Conservation (phyloP, 345 rosid species). For the Brassica incana region DNA sequence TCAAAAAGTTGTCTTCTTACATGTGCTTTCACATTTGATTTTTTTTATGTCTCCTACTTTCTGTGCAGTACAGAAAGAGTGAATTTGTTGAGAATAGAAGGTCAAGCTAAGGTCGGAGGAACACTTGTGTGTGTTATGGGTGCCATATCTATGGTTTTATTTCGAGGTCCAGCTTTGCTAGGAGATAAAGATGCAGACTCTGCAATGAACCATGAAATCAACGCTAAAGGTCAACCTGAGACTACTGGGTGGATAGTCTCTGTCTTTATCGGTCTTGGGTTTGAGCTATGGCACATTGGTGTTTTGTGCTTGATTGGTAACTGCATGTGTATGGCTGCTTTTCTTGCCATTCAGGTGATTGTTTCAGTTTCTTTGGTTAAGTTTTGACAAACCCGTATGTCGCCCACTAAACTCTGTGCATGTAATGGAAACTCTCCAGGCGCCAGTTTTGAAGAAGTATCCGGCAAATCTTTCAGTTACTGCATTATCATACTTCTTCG, state of each 20-base stretch:
- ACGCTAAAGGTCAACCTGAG: slow-evolving; percentile 81
- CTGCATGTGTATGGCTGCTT: slow-evolving; percentile 97
- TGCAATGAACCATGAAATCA: slow-evolving; percentile 54
- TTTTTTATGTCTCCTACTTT: slow-evolving; percentile 5
- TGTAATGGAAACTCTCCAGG: slow-evolving; percentile 50
- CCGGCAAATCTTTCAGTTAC: slow-evolving; percentile 85
- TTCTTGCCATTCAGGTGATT: slow-evolving; percentile 85
- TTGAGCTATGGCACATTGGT: slow-evolving; percentile 84
- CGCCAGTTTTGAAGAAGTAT: slow-evolving; percentile 73
- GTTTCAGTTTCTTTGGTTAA: slow-evolving; percentile 12
- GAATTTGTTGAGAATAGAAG: slow-evolving; percentile 74
- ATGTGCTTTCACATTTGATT: background rate
- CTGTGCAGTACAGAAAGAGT: slow-evolving; percentile 95
- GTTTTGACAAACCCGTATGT: background rate
- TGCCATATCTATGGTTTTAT: slow-evolving; percentile 81
- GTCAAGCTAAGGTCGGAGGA: slow-evolving; percentile 88
- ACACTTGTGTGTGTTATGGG: slow-evolving; percentile 84
- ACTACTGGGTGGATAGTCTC: slow-evolving; percentile 74
- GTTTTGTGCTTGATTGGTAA: slow-evolving; percentile 92
- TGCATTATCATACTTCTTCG: slow-evolving; percentile 79
- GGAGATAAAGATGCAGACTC: slow-evolving; percentile 59
- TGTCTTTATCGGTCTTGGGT: slow-evolving; percentile 55
- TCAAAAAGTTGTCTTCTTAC: background rate
- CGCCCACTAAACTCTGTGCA: background rate
- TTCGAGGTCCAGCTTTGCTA: slow-evolving; percentile 81